Base-by-base conservation (phyloP, 805 yeast species). In the Candida ponderosae region DNA sequence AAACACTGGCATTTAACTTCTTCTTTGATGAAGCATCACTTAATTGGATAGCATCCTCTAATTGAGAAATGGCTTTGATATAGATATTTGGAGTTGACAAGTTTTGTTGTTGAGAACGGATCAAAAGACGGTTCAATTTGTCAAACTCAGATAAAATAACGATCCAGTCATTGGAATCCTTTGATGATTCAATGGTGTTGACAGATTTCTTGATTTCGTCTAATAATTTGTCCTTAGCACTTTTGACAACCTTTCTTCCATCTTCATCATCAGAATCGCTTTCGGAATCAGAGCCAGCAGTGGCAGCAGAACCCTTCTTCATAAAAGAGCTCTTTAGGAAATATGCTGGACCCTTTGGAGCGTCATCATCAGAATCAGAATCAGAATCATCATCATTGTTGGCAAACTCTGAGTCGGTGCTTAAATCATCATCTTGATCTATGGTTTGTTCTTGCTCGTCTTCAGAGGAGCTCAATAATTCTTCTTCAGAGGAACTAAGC, bases 151-250 rank as follows among this genome's bases (percentile, higher is more conserved):
- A 62, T 36, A 81, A 72, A 32, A 84, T 81, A 30, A 72, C 66
- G 38, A 79, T 71, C 96, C 96, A 90, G 62, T 85, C 90, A 53
- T 76, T 76, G 46, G 73, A 72, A 62, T 74, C 72, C 51, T 76
- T 78, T 35, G 80, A 78, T 41, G 72, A 71, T 54, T 81, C 88
- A 51, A 88, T 76, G 36, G 76, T 70, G 52, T 76, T 80, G 48
- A 81, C 74, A 26, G 74, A 62, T 19, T 69, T 68, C 50, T 75
- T 79, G 65, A 93, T 74, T 60, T 93, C 98, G 56, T 88, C 97
- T 50, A 88, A 60, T 42, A 88, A 71, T 68, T 90, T 93, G 47
- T 89, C 97, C 65, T 82, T 86, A 37, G 97, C 96, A 40, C 93
- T 79, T 66, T 86, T 89, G 49, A 90, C 96, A 31, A 88, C 87